Evolutionary conservation across 2,329 filamentous ascomycete genomes (phyloP).

Genomic region (Lachnellula cervina): DNA sequence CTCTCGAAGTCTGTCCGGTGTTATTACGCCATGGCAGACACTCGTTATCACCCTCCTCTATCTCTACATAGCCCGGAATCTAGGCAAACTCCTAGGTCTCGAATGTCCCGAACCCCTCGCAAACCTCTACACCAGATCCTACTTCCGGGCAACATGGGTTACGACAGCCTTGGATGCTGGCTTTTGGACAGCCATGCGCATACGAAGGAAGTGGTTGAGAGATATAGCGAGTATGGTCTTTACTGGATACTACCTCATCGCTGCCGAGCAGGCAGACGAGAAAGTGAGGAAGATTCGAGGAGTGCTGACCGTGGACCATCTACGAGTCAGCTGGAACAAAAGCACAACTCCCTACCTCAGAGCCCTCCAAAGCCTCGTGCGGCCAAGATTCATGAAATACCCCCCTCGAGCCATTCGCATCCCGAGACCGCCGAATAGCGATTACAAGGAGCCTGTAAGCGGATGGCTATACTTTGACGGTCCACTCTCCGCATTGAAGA

Average conservation of each 20-base stretch:
- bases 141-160: slow-evolving; percentile 96
- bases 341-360: slow-evolving; percentile 79
- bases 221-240: slow-evolving; percentile 82
- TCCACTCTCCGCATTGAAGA: slow-evolving; percentile 68
- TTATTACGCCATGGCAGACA: slow-evolving; percentile 84
- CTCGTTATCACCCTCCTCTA: slow-evolving; percentile 83
- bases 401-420: slow-evolving; percentile 80
- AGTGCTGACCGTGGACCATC: slow-evolving; percentile 81
- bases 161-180: slow-evolving; percentile 91
- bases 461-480: slow-evolving; percentile 96
- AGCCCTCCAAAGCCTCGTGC: slow-evolving; percentile 62
- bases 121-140: slow-evolving; percentile 87
- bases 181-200: slow-evolving; percentile 98
- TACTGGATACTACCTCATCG: slow-evolving; percentile 84
- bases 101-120: slow-evolving; percentile 90
- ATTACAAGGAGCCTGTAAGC: slow-evolving; percentile 76
- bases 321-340: slow-evolving; percentile 95
- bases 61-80: slow-evolving; percentile 87
- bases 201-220: slow-evolving; percentile 71
- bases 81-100: slow-evolving; percentile 84
- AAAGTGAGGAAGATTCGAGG: slow-evolving; percentile 89
- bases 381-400: slow-evolving; percentile 76
- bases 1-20: slow-evolving; percentile 64
- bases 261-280: slow-evolving; percentile 91
- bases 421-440: slow-evolving; percentile 70